A percentile compares a stretch with the other conserved stretches of the same genome.
These are phyloP conservation scores for Anthracocystis walkeri DNA, from an alignment of 1,284 basidiomycete species.

Conservation along the genomic window DNA sequence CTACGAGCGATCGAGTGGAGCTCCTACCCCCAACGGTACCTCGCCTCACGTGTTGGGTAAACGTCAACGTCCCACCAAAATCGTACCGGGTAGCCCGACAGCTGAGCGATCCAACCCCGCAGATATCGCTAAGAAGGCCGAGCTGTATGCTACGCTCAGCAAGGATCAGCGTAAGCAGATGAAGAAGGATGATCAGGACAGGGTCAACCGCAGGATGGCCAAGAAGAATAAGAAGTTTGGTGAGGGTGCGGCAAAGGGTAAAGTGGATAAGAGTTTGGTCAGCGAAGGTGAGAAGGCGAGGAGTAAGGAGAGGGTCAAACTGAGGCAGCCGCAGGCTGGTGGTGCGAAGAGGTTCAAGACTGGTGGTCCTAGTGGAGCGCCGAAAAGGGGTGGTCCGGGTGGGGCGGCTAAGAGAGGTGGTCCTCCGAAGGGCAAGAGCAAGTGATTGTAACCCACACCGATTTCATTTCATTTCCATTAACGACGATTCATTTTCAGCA, in stretches of 20 bases:
- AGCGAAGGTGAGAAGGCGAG: slow-evolving; percentile 43
- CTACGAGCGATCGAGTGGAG: slow-evolving; percentile 57
- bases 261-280: slow-evolving; percentile 22
- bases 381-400: slow-evolving; percentile 3
- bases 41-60: slow-evolving; percentile 41
- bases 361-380: slow-evolving; percentile 3
- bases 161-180: slow-evolving; percentile 59
- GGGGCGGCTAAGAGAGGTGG: slow-evolving; percentile 4
- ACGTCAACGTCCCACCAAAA: slow-evolving; percentile 15
- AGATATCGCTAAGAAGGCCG: slow-evolving; percentile 40
- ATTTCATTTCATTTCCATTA: background rate
- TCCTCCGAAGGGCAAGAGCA: slow-evolving; percentile 24
- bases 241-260: slow-evolving; percentile 4
- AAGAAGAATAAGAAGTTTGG: slow-evolving; percentile 63
- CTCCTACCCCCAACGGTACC: slow-evolving; percentile 66
- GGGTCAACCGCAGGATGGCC: slow-evolving; percentile 57
- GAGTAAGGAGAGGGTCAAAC: slow-evolving; percentile 43
- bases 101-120: slow-evolving; percentile 11
- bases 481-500: slow-evolving; percentile 4
- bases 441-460: background rate
- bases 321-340: slow-evolving; percentile 28
- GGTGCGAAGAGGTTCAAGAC: slow-evolving; percentile 27
- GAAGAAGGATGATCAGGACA: slow-evolving; percentile 61
- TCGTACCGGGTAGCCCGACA: slow-evolving; percentile 24
- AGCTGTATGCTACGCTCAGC: slow-evolving; percentile 48